Percentiles rank a stretch among this genome's conserved stretches.
These are phyloP conservation scores for Chalciporus chontae DNA, from an alignment of 768 basidiomycete genomes.

Conservation along the genomic window DNA sequence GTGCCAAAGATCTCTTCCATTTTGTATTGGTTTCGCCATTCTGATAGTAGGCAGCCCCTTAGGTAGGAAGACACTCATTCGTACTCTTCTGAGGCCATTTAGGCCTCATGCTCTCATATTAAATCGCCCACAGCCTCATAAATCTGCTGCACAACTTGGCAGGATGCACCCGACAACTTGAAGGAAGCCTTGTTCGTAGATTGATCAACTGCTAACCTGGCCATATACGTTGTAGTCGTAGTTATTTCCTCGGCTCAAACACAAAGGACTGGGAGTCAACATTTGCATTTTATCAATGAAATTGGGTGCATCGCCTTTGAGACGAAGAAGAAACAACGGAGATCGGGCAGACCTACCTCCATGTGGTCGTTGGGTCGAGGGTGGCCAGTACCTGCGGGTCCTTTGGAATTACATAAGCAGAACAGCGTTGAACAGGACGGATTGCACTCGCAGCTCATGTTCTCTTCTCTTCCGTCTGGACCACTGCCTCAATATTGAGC, in stretches of 20 bases:
- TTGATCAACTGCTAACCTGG: too few species aligned
- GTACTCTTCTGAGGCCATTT: too few species aligned
- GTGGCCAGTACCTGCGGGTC: too few species aligned
- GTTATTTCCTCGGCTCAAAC: not conserved
- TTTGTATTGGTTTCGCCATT: not conserved
- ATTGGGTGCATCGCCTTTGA: not conserved
- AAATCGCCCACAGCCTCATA: too few species aligned
- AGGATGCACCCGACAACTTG: too few species aligned
- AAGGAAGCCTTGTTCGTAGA: too few species aligned
- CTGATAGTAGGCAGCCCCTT: too few species aligned
- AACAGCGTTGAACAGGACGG: conserved; percentile 22
- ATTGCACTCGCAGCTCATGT: conserved; percentile 21
- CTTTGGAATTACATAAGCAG: conserved; percentile 18
- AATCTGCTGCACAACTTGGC: too few species aligned
- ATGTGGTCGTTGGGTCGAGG: too few species aligned
- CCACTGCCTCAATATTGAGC: conserved; percentile 24
- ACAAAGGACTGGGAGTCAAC: not conserved
- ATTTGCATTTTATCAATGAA: not conserved
- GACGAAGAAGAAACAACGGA: not conserved
- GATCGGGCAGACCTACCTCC: not conserved
- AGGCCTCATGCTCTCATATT: not conserved
- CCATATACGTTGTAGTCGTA: too few species aligned
- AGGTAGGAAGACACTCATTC: too few species aligned
- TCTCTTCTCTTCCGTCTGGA: conserved; percentile 14
- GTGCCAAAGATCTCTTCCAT: not conserved